These are phyloP conservation scores for Penicillium atrosanguineum DNA, from an alignment of 495 filamentous ascomycete genomes.

Conservation along the genomic window DNA sequence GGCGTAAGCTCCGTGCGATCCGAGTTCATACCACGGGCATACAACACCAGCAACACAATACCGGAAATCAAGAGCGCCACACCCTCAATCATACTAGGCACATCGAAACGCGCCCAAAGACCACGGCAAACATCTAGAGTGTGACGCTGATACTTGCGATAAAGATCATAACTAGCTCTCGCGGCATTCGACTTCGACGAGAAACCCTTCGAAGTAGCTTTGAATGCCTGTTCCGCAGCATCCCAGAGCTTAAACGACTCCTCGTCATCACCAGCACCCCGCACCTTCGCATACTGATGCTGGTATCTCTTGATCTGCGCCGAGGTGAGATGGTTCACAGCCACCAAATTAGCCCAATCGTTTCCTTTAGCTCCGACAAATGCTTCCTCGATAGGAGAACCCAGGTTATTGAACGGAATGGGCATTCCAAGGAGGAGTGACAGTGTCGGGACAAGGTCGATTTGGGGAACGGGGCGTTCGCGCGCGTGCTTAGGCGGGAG, in stretches of 20 bases:
- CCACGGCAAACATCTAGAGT: slow-evolving; percentile 77
- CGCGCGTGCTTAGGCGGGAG: slow-evolving; percentile 72
- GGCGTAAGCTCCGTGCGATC: slow-evolving; percentile 53
- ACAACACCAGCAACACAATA: slow-evolving; percentile 65
- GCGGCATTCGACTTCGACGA: slow-evolving; percentile 31
- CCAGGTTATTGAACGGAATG: slow-evolving; percentile 97
- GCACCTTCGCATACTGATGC: slow-evolving; percentile 57
- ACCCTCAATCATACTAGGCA: slow-evolving; percentile 78
- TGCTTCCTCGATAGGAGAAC: slow-evolving; percentile 88
- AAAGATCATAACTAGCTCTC: slow-evolving; percentile 54
- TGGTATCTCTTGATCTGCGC: slow-evolving; percentile 92
- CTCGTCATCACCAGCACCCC: slow-evolving; percentile 59
- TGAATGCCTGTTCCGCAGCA: slow-evolving; percentile 48
- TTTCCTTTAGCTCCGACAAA: slow-evolving; percentile 69
- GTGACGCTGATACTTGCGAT: slow-evolving; percentile 70
- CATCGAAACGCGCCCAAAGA: slow-evolving; percentile 89
- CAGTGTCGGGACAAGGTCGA: slow-evolving; percentile 91
- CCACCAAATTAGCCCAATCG: slow-evolving; percentile 71
- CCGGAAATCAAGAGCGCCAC: slow-evolving; percentile 66
- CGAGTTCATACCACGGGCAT: slow-evolving; percentile 58
- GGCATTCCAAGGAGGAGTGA: slow-evolving; percentile 84
- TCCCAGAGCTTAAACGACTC: slow-evolving; percentile 61
- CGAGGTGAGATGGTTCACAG: slow-evolving; percentile 71
- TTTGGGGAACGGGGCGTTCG: slow-evolving; percentile 82
- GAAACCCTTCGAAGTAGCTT: slow-evolving; percentile 36